Evolutionary conservation across 2,329 filamentous ascomycete species (phyloP).

Genomic region (Tolypocladium album): DNA sequence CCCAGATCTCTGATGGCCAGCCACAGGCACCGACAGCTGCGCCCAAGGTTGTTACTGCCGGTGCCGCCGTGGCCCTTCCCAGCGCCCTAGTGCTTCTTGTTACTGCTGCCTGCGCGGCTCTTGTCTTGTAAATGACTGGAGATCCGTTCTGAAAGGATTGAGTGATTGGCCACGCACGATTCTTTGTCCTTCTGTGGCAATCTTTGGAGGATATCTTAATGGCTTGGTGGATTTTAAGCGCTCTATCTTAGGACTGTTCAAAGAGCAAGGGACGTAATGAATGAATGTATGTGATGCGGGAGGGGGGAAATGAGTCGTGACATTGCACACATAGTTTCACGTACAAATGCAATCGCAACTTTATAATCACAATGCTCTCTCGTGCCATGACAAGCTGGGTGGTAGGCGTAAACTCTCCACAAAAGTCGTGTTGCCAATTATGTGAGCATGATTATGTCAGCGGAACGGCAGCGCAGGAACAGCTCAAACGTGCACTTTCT

Average conservation of each 20-base stretch:
- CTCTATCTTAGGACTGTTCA: neutral
- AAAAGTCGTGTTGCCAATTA: too few species aligned
- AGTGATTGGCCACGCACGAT: neutral
- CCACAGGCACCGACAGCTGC: slow-evolving; percentile 15
- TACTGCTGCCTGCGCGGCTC: slow-evolving; percentile 7
- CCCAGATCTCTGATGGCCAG: slow-evolving; percentile 20
- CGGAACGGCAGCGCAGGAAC: neutral
- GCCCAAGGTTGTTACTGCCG: slow-evolving; percentile 20
- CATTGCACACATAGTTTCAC: neutral
- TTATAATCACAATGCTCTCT: neutral
- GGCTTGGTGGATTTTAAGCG: neutral
- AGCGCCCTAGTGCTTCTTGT: slow-evolving; percentile 4
- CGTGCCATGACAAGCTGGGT: neutral
- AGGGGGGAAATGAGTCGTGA: neutral
- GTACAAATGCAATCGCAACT: neutral
- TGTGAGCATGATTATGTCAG: neutral
- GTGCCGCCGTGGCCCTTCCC: slow-evolving; percentile 5
- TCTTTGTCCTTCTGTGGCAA: neutral
- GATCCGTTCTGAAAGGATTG: too few species aligned
- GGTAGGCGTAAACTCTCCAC: too few species aligned
- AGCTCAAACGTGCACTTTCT: neutral
- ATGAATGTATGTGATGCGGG: neutral
- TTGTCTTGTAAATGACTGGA: slow-evolving; percentile 8
- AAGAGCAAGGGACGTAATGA: neutral
- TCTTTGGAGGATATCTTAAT: neutral